Conservation (phyloP, 139 green algal genomes). For the Pleodorina starrii region DNA sequence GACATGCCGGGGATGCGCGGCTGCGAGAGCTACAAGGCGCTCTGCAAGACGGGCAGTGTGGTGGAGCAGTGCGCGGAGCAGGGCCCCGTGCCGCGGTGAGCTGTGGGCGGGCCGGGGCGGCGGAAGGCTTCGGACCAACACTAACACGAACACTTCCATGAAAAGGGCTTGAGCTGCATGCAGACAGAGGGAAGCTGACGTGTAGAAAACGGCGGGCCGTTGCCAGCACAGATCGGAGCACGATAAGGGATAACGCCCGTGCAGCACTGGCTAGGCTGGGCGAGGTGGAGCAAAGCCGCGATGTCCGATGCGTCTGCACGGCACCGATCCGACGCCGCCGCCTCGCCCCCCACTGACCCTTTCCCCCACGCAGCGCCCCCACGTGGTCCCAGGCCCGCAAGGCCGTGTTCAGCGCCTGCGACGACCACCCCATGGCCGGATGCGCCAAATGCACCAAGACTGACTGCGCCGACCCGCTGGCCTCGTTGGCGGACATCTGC, state of each 20-base stretch:
- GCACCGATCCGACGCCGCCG: no score
- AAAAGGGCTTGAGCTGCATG: no score
- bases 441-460: slow-evolving; percentile 48
- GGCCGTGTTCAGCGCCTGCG: slow-evolving; percentile 54
- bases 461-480: slow-evolving; percentile 62
- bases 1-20: slow-evolving; percentile 65
- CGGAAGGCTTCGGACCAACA: no score
- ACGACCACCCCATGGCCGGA: slow-evolving; percentile 55
- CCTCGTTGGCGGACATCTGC: slow-evolving; percentile 54
- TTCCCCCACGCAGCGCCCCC: slow-evolving; percentile 16
- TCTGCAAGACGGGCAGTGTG: slow-evolving; percentile 49
- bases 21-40: slow-evolving; percentile 57
- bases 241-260: no score
- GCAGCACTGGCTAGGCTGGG: no score
- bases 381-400: slow-evolving; percentile 43
- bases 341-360: no score
- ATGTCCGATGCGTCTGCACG: no score
- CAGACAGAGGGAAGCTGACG: no score
- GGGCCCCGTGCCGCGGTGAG: slow-evolving; percentile 49
- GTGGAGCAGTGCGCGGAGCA: slow-evolving; percentile 56
- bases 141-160: no score
- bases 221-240: no score
- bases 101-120: background rate
- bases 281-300: no score
- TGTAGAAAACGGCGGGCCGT: no score